Evolutionary conservation across 2,329 filamentous ascomycete genomes (phyloP), one percentile per base, ranked within the genome.

Genomic region (Claviceps humidiphila): DNA sequence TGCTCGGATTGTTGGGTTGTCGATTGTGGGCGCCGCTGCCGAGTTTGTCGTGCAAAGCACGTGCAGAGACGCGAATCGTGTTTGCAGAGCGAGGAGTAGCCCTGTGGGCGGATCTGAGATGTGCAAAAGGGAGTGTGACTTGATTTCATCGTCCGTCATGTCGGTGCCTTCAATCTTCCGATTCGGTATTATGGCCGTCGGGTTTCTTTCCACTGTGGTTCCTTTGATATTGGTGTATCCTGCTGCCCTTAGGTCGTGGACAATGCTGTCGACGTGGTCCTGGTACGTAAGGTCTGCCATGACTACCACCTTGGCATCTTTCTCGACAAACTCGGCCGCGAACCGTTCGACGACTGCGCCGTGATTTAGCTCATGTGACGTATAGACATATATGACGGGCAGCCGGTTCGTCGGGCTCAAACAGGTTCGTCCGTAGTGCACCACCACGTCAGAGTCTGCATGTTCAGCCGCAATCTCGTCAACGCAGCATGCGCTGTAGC

Each of bases 391-490:
- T 49, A 96, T 81, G 22, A 95, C 90, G 0, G 91, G 89, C 50
- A 97, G 70, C 52, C 89, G 76, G 11, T 87, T 86, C 0, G 91
- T 95, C 0, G 91, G 91, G 7, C 89, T 96, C 24, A 98, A 74
- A 63, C 93, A 98, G 0, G 91, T 85, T 50, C 93, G 78, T 3
- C 93, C 93, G 61, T 97, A 98, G 66, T 98, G 93, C 14, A 98
- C 84, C 1, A 97, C 87, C 0, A 89, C 87, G 56, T 97, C 85
- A 6, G 93, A 90, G 61, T 89, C 78, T 16, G 89, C 85, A 65
- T 98, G 93, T 66, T 98, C 90, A 2, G 93, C 93, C 0, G 93
- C 93, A 42, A 97, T 84, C 70, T 98, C 93, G 63, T 98, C 93
- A 17, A 97, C 90, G 63, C 93, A 98, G 70, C 93, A 98, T 0